Conservation (phyloP, 768 basidiomycete species). For the Rhizopogon vinicolor region DNA sequence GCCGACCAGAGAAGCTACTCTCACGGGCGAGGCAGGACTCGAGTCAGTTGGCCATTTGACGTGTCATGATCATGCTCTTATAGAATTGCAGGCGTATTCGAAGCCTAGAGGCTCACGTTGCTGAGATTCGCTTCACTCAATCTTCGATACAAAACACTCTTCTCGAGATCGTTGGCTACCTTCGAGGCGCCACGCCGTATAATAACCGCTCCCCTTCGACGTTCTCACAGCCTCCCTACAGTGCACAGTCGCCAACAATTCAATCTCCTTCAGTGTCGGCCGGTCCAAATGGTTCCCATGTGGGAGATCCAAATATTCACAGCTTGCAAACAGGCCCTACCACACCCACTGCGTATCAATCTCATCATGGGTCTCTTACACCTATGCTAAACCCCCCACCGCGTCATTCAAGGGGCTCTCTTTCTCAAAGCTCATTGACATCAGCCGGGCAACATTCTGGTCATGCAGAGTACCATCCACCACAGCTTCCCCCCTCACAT, state of each 20-base stretch:
- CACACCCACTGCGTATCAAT: slow-evolving; percentile 26
- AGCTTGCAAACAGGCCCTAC: slow-evolving; percentile 18
- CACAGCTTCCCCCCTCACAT: slow-evolving; percentile 39
- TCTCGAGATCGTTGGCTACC: slow-evolving; percentile 71
- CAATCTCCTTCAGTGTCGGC: slow-evolving; percentile 46
- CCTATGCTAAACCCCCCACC: slow-evolving; percentile 26
- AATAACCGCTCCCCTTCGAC: slow-evolving; percentile 60
- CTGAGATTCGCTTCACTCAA: slow-evolving; percentile 74
- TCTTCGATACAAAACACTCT: slow-evolving; percentile 74
- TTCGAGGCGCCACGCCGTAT: slow-evolving; percentile 52
- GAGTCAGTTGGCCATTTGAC: slow-evolving; percentile 52
- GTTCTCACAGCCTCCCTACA: slow-evolving; percentile 42
- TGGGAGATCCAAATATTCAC: slow-evolving; percentile 18
- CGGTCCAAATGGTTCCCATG: slow-evolving; percentile 31
- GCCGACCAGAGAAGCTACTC: slow-evolving; percentile 79
- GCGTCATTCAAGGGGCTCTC: slow-evolving; percentile 28
- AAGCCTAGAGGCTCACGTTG: slow-evolving; percentile 81
- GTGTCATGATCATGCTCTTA: slow-evolving; percentile 8
- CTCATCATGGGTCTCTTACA: slow-evolving; percentile 19
- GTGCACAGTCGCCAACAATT: slow-evolving; percentile 62
- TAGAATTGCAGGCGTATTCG: slow-evolving; percentile 70
- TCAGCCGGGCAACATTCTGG: slow-evolving; percentile 29
- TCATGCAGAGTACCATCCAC: slow-evolving; percentile 38
- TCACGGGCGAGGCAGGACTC: slow-evolving; percentile 84
- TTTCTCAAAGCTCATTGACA: slow-evolving; percentile 29